phyloP scores from a whole-genome alignment of 2,329 filamentous ascomycete species.

The Arachnopeziza araneosa region DNA sequence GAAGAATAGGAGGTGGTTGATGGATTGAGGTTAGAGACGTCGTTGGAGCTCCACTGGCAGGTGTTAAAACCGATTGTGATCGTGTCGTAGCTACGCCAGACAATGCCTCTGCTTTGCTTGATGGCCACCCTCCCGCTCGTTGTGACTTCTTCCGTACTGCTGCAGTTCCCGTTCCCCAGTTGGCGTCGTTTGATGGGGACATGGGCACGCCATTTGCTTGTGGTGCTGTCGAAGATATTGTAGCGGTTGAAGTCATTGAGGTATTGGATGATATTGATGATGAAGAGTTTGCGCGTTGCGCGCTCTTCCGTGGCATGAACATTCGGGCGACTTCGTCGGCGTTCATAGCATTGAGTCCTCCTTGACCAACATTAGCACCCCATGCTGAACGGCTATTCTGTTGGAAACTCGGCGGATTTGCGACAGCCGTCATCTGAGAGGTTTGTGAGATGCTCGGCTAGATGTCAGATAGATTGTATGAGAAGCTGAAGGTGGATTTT shows the following conservation, averaged over 20 bases:
- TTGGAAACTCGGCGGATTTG: slow-evolving; percentile 57
- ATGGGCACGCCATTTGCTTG: slow-evolving; percentile 53
- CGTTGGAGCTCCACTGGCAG: slow-evolving; percentile 52
- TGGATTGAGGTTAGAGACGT: slow-evolving; percentile 59
- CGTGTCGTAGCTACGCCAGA: slow-evolving; percentile 56
- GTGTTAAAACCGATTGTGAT: slow-evolving; percentile 55
- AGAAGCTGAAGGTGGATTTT: not conserved
- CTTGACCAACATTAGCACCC: slow-evolving; percentile 54
- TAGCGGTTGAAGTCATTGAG: slow-evolving; percentile 56
- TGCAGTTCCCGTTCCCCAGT: slow-evolving; percentile 32
- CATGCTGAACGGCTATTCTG: slow-evolving; percentile 61
- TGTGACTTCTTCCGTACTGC: slow-evolving; percentile 44
- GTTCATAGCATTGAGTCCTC: slow-evolving; percentile 65
- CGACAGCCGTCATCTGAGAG: slow-evolving; percentile 59
- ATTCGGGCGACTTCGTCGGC: slow-evolving; percentile 80
- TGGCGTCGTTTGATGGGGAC: slow-evolving; percentile 21
- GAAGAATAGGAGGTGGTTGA: slow-evolving; percentile 51
- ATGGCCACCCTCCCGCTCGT: slow-evolving; percentile 53
- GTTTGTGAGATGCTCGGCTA: slow-evolving; percentile 1
- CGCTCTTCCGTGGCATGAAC: slow-evolving; percentile 82
- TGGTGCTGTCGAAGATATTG: slow-evolving; percentile 55
- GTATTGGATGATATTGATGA: slow-evolving; percentile 71
- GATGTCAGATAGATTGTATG: not conserved
- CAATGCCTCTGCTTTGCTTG: slow-evolving; percentile 59
- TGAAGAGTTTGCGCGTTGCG: slow-evolving; percentile 84